phyloP scores from a whole-genome alignment of 129 eudicot species.

The Arctium minus region DNA sequence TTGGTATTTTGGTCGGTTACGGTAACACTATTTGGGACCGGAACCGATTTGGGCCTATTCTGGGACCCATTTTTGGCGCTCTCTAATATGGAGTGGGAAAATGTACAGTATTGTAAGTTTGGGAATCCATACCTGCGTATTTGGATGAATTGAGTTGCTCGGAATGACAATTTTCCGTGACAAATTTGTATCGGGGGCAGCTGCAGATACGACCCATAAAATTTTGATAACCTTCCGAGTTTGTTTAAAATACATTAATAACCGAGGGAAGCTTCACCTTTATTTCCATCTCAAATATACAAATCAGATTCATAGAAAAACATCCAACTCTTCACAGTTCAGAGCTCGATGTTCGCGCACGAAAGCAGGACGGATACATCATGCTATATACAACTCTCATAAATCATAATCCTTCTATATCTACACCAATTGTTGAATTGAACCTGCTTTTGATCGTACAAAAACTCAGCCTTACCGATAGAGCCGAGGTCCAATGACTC shows the following conservation, averaged over 20 bases:
- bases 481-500: constrained; percentile 12
- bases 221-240: background rate
- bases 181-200: no score
- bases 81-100: no score
- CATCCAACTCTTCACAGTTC: background rate
- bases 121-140: background rate
- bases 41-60: no score
- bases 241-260: background rate
- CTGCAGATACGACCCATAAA: no score
- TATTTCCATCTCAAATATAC: constrained; percentile 35
- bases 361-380: background rate
- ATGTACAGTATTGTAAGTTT: no score
- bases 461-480: constrained; percentile 32
- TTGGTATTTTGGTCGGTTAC: no score
- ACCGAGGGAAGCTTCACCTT: constrained; percentile 6
- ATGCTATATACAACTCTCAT: constrained; percentile 23
- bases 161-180: no score
- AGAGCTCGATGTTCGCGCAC: constrained; percentile 4
- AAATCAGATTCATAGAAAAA: constrained; percentile 10
- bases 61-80: no score
- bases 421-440: constrained; percentile 17
- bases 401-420: constrained; percentile 20
- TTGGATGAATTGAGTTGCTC: background rate
- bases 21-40: no score
- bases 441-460: constrained; percentile 24